Percentiles rank a stretch among this genome's conserved stretches.
These are phyloP conservation scores for Hygrocybe coccinea DNA, from an alignment of 768 basidiomycete genomes.

Conservation along the genomic window DNA sequence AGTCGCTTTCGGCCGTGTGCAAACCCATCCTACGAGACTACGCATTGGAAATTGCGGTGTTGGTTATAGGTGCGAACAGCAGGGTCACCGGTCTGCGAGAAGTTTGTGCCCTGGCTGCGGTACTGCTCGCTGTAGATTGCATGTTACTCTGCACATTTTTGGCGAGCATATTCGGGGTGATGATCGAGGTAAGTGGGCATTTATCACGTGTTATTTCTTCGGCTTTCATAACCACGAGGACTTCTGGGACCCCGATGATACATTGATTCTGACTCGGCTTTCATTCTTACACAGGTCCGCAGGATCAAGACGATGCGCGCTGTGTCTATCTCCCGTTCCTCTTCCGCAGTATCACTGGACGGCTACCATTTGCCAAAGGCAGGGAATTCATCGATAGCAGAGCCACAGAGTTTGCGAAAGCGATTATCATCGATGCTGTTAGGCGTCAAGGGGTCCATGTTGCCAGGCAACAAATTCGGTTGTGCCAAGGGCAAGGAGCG, in stretches of 20 bases:
- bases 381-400: not conserved
- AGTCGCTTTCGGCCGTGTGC: slow-evolving; percentile 75
- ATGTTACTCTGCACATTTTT: slow-evolving; percentile 86
- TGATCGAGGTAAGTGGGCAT: slow-evolving; percentile 75
- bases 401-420: slow-evolving; percentile 10
- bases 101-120: slow-evolving; percentile 90
- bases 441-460: slow-evolving; percentile 46
- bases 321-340: slow-evolving; percentile 35
- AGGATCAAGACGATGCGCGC: slow-evolving; percentile 62
- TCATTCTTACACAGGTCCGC: slow-evolving; percentile 55
- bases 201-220: slow-evolving; percentile 1
- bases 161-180: slow-evolving; percentile 82
- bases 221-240: not conserved
- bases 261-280: not conserved
- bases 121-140: slow-evolving; percentile 85
- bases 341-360: slow-evolving; percentile 20
- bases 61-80: slow-evolving; percentile 80
- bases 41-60: slow-evolving; percentile 83
- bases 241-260: not conserved
- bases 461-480: slow-evolving; percentile 1
- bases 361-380: not conserved
- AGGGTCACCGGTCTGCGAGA: slow-evolving; percentile 87
- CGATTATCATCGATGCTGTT: slow-evolving; percentile 23
- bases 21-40: slow-evolving; percentile 88
- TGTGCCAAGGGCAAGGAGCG: slow-evolving; percentile 24